Evolutionary conservation across 257 asterid genomes (phyloP).

Genomic region (Penstemon davidsonii): DNA sequence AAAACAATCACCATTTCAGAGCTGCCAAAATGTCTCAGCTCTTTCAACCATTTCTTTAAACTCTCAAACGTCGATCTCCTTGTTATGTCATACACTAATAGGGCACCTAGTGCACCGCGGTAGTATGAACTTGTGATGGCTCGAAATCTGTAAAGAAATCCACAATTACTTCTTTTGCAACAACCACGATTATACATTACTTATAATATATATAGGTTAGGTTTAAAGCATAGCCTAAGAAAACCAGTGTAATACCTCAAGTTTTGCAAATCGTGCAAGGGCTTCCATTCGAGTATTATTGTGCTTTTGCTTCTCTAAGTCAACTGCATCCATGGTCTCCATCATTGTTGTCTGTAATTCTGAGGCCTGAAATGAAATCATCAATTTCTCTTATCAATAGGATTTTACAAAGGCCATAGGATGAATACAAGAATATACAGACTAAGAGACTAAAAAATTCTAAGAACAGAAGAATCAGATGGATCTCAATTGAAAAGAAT

Average conservation of each 20-base stretch:
- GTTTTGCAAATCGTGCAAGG: slow-evolving; percentile 67
- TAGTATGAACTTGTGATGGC: slow-evolving; percentile 92
- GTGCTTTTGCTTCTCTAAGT: slow-evolving; percentile 89
- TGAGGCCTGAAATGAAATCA: slow-evolving; percentile 63
- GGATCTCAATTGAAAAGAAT: not conserved
- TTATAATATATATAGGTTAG: slow-evolving; percentile 10
- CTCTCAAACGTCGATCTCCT: slow-evolving; percentile 65
- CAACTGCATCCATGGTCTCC: slow-evolving; percentile 97
- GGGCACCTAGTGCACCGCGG: slow-evolving; percentile 80
- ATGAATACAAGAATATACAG: slow-evolving; percentile 3
- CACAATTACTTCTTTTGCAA: not conserved
- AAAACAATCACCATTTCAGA: slow-evolving; percentile 79
- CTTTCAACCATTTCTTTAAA: slow-evolving; percentile 65
- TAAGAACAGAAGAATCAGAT: slow-evolving; percentile 17
- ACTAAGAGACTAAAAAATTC: slow-evolving; percentile 7
- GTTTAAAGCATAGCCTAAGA: slow-evolving; percentile 20
- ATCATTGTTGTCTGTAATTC: slow-evolving; percentile 85
- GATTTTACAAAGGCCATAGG: slow-evolving; percentile 15
- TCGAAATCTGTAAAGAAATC: slow-evolving; percentile 49
- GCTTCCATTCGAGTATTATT: slow-evolving; percentile 93
- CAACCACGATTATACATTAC: not conserved
- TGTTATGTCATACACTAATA: slow-evolving; percentile 78
- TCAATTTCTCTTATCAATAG: slow-evolving; percentile 17
- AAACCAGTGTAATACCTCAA: slow-evolving; percentile 56
- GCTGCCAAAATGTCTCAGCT: slow-evolving; percentile 61